These are phyloP conservation scores for Rhodotorula sp. DNA, from an alignment of 1,284 basidiomycete species.

Conservation along the genomic window DNA sequence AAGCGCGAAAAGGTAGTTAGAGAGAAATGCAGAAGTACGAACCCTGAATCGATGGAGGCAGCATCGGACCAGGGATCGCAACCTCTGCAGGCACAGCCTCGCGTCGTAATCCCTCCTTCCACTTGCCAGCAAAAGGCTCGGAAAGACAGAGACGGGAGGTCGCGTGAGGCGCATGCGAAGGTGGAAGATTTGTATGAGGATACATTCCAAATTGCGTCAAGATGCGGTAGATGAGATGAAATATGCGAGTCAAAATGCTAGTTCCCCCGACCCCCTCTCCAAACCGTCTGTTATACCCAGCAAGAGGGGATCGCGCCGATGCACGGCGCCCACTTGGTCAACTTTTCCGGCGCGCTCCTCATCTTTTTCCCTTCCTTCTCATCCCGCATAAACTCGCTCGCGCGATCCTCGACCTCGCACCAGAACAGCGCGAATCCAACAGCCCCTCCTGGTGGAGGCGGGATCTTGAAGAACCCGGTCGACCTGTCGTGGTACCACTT, in stretches of 20 bases:
- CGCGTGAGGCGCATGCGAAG: no score
- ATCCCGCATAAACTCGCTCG: conserved; percentile 49
- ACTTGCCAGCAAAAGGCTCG: no score
- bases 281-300: conserved; percentile 1
- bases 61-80: no score
- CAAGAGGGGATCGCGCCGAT: conserved; percentile 42
- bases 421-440: conserved; percentile 85
- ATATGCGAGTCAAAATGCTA: not conserved
- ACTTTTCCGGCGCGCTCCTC: conserved; percentile 28
- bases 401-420: conserved; percentile 90
- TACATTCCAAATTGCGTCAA: no score
- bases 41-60: no score
- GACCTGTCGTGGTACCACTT: conserved; percentile 99
- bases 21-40: no score
- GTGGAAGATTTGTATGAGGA: no score
- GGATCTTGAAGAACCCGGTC: conserved; percentile 79
- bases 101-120: no score
- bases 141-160: no score
- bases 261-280: not conserved
- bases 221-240: not conserved
- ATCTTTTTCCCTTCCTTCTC: conserved; percentile 19
- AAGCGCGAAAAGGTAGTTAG: no score
- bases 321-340: conserved; percentile 40
- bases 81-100: no score
- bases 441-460: conserved; percentile 53